Evolutionary conservation across 2,329 filamentous ascomycete genomes (phyloP).

Genomic region (Sporothrix euskadiensis): DNA sequence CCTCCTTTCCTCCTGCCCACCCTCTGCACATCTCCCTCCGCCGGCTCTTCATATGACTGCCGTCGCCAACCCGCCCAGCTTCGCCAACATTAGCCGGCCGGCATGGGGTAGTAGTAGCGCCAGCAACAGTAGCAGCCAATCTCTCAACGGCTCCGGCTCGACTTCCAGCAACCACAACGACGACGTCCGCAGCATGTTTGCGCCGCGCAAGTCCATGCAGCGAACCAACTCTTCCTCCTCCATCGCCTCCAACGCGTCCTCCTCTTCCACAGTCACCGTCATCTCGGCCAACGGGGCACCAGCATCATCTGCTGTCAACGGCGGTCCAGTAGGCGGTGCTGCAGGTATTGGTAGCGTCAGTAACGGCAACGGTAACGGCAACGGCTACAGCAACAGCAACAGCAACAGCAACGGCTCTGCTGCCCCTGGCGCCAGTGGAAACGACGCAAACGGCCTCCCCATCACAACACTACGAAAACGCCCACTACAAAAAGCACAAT

Average conservation of each 20-base stretch:
- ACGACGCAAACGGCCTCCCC: constrained; percentile 55
- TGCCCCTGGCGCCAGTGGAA: constrained; percentile 34
- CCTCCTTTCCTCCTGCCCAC: constrained; percentile 25
- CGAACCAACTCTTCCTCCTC: constrained; percentile 91
- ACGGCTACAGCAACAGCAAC: too few relatives aligned
- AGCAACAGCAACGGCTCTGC: background rate
- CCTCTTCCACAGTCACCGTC: constrained; percentile 61
- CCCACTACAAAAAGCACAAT: constrained; percentile 51
- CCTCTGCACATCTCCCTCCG: constrained; percentile 20
- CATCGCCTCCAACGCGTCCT: constrained; percentile 65
- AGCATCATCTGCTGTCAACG: constrained; percentile 44
- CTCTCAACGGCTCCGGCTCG: constrained; percentile 49
- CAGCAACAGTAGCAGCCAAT: constrained; percentile 45
- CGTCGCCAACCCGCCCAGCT: constrained; percentile 65
- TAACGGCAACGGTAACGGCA: background rate
- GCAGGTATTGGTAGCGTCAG: constrained; percentile 4
- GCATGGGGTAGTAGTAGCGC: constrained; percentile 62
- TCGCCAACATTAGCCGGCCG: constrained; percentile 63
- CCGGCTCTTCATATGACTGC: constrained; percentile 59
- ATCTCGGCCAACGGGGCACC: constrained; percentile 56
- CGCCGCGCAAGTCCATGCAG: constrained; percentile 82
- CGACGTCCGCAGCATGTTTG: constrained; percentile 83
- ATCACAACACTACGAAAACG: constrained; percentile 54
- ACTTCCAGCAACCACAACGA: constrained; percentile 49
- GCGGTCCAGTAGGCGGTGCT: constrained; percentile 42